Evolutionary conservation across 2,329 filamentous ascomycete species (phyloP).

Genomic region (Thielaviopsis musarum): DNA sequence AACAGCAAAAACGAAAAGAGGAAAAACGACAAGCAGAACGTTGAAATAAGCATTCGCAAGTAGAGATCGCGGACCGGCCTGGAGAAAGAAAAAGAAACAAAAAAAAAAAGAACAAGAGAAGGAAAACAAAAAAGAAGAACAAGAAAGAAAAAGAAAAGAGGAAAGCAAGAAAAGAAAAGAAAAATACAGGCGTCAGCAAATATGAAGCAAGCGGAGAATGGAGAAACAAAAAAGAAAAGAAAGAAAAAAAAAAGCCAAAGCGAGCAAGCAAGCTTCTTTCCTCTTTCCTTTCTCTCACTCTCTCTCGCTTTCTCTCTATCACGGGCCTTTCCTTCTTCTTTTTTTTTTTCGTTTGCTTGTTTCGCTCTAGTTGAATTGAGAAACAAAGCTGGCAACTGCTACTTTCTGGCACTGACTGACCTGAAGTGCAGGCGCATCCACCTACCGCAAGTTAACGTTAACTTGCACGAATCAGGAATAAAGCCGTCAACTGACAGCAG

Average conservation of each 20-base stretch:
- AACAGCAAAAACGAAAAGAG: conserved; percentile 12
- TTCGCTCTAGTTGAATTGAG: background rate
- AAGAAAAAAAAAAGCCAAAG: background rate
- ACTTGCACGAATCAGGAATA: no score
- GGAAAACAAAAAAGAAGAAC: conserved; percentile 9
- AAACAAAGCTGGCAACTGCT: background rate
- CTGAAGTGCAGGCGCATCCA: no score
- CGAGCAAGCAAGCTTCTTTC: background rate
- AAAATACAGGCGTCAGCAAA: background rate
- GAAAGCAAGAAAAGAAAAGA: background rate
- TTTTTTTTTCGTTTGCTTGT: no score
- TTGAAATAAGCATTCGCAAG: background rate
- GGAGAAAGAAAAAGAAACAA: background rate
- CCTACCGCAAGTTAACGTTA: no score
- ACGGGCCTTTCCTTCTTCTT: background rate
- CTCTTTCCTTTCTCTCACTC: background rate
- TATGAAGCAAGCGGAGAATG: background rate
- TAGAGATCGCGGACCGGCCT: conserved; percentile 7
- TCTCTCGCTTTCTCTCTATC: no score
- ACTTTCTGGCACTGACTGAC: background rate
- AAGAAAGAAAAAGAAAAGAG: conserved; percentile 12
- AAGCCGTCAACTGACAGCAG: background rate
- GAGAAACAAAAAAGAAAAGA: background rate
- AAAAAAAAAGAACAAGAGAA: background rate
- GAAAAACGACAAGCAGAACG: background rate